Conservation (phyloP, 257 asterid species). For the Ilex aquifolium region DNA sequence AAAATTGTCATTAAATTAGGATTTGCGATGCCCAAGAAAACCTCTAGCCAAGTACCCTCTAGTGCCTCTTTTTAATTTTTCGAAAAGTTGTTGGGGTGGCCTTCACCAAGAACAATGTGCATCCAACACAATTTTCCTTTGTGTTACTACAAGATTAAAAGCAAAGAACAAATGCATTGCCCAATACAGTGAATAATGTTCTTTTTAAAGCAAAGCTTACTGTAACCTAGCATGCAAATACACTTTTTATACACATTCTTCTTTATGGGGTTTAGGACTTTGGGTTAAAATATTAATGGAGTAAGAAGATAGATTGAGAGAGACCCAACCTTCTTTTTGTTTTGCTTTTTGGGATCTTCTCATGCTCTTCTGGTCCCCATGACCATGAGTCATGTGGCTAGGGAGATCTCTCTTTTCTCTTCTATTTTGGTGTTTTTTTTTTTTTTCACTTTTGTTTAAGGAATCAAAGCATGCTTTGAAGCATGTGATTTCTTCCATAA, state of each 20-base stretch:
- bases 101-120: constrained; percentile 14
- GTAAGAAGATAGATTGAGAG: constrained; percentile 6
- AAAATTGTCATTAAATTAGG: too few species aligned
- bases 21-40: too few species aligned
- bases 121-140: constrained; percentile 13
- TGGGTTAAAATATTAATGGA: constrained; percentile 7
- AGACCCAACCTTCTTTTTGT: neutral
- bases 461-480: constrained; percentile 11
- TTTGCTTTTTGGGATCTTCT: constrained; percentile 20
- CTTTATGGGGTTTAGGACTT: constrained; percentile 18
- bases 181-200: constrained; percentile 19
- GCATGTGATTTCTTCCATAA: constrained; percentile 9
- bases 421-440: neutral
- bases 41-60: too few species aligned
- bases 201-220: constrained; percentile 20
- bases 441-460: neutral
- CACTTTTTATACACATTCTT: neutral
- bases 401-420: constrained; percentile 7
- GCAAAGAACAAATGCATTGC: constrained; percentile 19
- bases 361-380: constrained; percentile 14
- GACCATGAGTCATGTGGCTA: constrained; percentile 28
- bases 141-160: constrained; percentile 20
- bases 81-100: constrained; percentile 18
- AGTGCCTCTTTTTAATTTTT: neutral
- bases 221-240: constrained; percentile 21